Evolutionary conservation across 2,329 filamentous ascomycete genomes (phyloP).

Genomic region (Xylaria sp.): DNA sequence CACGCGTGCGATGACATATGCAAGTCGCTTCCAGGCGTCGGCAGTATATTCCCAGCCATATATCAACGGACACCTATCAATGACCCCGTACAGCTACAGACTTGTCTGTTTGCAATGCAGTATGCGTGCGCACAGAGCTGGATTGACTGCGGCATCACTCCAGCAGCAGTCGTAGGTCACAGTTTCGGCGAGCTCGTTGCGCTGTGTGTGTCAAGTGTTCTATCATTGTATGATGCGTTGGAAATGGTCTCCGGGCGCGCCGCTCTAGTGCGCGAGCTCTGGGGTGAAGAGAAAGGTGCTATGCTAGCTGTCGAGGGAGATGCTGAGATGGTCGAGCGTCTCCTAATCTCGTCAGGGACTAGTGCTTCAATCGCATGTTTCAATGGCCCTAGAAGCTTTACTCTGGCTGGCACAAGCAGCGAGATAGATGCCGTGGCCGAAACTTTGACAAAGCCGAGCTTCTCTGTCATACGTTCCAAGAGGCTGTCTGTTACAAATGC

Average conservation of each 20-base stretch:
- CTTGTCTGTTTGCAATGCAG: slow-evolving; percentile 47
- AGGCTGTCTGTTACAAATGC: too few relatives aligned
- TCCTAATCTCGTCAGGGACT: too few relatives aligned
- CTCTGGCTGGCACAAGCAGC: background rate
- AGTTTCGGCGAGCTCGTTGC: slow-evolving; percentile 51
- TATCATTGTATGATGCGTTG: slow-evolving; percentile 44
- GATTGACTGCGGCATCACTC: slow-evolving; percentile 37
- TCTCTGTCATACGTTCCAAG: too few relatives aligned
- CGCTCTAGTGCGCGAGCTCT: slow-evolving; percentile 38
- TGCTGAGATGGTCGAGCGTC: too few relatives aligned
- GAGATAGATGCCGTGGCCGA: too few relatives aligned
- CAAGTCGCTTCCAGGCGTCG: slow-evolving; percentile 26
- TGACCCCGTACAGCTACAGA: slow-evolving; percentile 44
- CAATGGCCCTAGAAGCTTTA: background rate
- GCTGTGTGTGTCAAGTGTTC: slow-evolving; percentile 42
- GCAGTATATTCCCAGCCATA: slow-evolving; percentile 41
- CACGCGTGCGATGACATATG: slow-evolving; percentile 29
- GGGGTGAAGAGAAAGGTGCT: slow-evolving; percentile 44
- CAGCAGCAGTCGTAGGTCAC: slow-evolving; percentile 31
- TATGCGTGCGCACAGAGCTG: slow-evolving; percentile 44
- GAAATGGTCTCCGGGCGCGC: slow-evolving; percentile 40
- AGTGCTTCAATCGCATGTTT: background rate
- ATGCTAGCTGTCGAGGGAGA: slow-evolving; percentile 49
- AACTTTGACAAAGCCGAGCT: too few relatives aligned
- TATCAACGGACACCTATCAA: slow-evolving; percentile 35